A percentile compares a stretch with the other conserved stretches of the same genome.
These are phyloP conservation scores for Populus alba DNA, from an alignment of 345 rosid species.

Conservation along the genomic window DNA sequence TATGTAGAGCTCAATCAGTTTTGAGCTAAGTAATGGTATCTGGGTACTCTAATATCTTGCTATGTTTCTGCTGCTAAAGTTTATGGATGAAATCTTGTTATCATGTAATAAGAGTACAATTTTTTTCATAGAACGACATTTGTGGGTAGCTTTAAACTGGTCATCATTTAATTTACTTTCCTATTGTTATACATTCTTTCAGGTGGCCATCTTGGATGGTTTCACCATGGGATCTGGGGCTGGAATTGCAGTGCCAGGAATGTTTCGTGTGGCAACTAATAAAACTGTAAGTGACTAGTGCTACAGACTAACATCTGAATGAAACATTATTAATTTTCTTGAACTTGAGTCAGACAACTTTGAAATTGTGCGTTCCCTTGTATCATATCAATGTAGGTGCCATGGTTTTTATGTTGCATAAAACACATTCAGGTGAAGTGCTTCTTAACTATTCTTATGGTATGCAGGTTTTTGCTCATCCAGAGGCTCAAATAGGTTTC, in stretches of 20 bases:
- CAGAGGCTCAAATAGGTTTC: slow-evolving; percentile 81
- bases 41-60: background rate
- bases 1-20: slow-evolving; percentile 16
- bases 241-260: slow-evolving; percentile 73
- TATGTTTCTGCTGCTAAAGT: background rate
- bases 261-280: slow-evolving; percentile 73
- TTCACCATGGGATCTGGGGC: slow-evolving; percentile 75
- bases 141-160: background rate
- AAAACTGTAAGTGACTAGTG: slow-evolving; percentile 59
- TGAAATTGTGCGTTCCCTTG: background rate
- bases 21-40: background rate
- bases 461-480: slow-evolving; percentile 66
- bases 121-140: background rate
- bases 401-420: background rate
- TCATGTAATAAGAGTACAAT: background rate
- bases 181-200: slow-evolving; percentile 14
- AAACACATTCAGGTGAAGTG: background rate
- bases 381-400: background rate
- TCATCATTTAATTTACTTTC: background rate
- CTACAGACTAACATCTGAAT: slow-evolving; percentile 1
- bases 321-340: background rate
- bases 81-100: background rate
- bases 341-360: background rate
- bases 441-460: background rate
- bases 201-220: slow-evolving; percentile 85